phyloP scores from a whole-genome alignment of 306 rosid genomes.

The Prinsepia uniflora region DNA sequence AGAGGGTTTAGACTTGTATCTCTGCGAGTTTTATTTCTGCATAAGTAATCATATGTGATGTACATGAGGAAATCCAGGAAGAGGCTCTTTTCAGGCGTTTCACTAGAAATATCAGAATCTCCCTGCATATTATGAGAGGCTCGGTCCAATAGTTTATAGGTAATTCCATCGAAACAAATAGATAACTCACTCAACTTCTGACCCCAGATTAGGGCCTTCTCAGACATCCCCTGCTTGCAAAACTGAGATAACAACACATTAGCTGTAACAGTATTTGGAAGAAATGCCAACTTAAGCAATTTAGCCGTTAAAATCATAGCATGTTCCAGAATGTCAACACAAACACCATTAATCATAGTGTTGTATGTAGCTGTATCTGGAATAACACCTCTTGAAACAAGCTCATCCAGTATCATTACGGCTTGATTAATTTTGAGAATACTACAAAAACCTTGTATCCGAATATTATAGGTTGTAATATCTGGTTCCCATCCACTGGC shows the following conservation, averaged over 20 bases:
- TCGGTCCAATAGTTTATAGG: slow-evolving; percentile 46
- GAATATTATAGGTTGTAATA: slow-evolving; percentile 58
- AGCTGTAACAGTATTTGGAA: slow-evolving; percentile 57
- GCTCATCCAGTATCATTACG: slow-evolving; percentile 52
- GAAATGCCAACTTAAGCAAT: slow-evolving; percentile 65
- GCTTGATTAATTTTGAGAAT: slow-evolving; percentile 49
- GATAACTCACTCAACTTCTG: slow-evolving; percentile 55
- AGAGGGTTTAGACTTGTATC: slow-evolving; percentile 31
- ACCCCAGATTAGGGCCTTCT: slow-evolving; percentile 67
- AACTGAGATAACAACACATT: slow-evolving; percentile 64
- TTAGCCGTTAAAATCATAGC: slow-evolving; percentile 68
- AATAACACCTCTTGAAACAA: slow-evolving; percentile 52
- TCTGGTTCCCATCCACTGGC: slow-evolving; percentile 61
- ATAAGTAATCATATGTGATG: slow-evolving; percentile 60
- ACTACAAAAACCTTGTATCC: slow-evolving; percentile 56
- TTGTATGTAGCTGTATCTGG: slow-evolving; percentile 66
- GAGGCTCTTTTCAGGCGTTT: slow-evolving; percentile 43
- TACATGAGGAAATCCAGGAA: slow-evolving; percentile 78
- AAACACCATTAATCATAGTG: slow-evolving; percentile 53
- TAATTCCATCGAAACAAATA: slow-evolving; percentile 48
- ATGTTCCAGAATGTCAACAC: slow-evolving; percentile 56
- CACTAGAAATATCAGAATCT: slow-evolving; percentile 31
- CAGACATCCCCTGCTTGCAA: slow-evolving; percentile 75
- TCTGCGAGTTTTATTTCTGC: slow-evolving; percentile 33
- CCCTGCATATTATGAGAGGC: slow-evolving; percentile 42